A percentile compares a stretch with the other conserved stretches of the same genome.
phyloP scores from a whole-genome alignment of 108 stramenopile genomes.

The Pseudonitzschia multistriata region DNA sequence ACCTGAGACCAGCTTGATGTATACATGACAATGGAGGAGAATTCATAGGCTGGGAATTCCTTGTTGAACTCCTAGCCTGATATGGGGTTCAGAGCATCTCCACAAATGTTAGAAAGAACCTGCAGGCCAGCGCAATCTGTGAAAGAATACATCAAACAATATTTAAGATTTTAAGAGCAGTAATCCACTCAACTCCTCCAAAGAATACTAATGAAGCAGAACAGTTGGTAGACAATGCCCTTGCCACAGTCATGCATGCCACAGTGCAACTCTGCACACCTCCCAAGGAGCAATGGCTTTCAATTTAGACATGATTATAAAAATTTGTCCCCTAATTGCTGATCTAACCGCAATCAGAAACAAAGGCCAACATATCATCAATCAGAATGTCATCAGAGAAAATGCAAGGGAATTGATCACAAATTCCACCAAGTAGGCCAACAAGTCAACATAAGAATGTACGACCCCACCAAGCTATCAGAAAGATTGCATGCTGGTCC shows the following conservation, averaged over 20 bases:
- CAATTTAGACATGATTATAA: slow-evolving; percentile 39
- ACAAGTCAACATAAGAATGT: neutral
- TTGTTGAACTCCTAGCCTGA: slow-evolving; percentile 22
- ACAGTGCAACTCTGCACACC: slow-evolving; percentile 2
- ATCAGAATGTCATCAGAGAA: slow-evolving; percentile 1
- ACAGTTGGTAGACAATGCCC: slow-evolving; percentile 24
- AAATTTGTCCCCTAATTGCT: slow-evolving; percentile 38
- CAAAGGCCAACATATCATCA: neutral
- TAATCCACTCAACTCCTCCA: neutral
- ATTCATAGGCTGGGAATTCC: slow-evolving; percentile 43
- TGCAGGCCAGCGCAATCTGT: slow-evolving; percentile 38
- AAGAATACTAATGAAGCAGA: slow-evolving; percentile 10
- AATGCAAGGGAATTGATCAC: slow-evolving; percentile 1
- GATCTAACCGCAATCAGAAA: slow-evolving; percentile 20
- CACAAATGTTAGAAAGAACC: slow-evolving; percentile 42
- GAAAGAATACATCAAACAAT: slow-evolving; percentile 44
- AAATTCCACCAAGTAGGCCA: neutral
- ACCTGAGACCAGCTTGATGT: slow-evolving; percentile 20
- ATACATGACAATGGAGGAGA: slow-evolving; percentile 38
- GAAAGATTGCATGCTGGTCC: no score
- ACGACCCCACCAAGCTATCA: no score
- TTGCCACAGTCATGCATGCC: slow-evolving; percentile 33
- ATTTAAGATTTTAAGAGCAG: slow-evolving; percentile 26
- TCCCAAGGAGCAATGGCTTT: slow-evolving; percentile 42
- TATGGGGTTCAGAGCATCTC: slow-evolving; percentile 33